phyloP scores from a whole-genome alignment of 352 stramenopile species.

The Phytophthora vignae region DNA sequence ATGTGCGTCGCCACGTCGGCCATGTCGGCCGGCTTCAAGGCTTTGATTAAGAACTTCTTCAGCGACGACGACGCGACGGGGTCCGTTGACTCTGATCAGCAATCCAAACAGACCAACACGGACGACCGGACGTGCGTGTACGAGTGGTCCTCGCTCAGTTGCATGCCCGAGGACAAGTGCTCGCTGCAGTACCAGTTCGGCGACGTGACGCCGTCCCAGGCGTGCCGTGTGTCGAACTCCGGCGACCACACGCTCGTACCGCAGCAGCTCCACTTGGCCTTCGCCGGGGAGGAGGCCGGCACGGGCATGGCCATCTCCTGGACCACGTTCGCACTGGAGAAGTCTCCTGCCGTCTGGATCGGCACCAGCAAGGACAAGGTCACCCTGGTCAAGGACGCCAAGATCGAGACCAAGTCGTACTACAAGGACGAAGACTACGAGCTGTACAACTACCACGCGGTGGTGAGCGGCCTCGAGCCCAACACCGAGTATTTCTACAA shows the following conservation, averaged over 20 bases:
- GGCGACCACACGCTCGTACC: constrained; percentile 36
- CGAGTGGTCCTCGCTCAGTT: constrained; percentile 39
- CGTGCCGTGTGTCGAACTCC: constrained; percentile 47
- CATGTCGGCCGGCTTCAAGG: constrained; percentile 6
- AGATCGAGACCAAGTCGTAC: constrained; percentile 45
- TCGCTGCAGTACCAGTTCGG: constrained; percentile 53
- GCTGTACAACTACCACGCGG: constrained; percentile 42
- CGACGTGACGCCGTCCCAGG: constrained; percentile 53
- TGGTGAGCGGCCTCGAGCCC: constrained; percentile 27
- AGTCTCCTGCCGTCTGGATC: constrained; percentile 56
- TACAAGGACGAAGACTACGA: constrained; percentile 54
- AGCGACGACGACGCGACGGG: constrained; percentile 29
- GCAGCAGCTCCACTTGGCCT: constrained; percentile 65
- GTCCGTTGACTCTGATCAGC: neutral
- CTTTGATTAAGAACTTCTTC: constrained; percentile 36
- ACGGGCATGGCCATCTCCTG: constrained; percentile 50
- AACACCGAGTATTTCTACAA: constrained; percentile 44
- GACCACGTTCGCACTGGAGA: constrained; percentile 42
- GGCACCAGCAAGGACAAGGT: constrained; percentile 24
- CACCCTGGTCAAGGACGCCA: constrained; percentile 20
- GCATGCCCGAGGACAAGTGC: constrained; percentile 37
- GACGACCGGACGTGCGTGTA: constrained; percentile 55
- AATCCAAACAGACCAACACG: constrained; percentile 17
- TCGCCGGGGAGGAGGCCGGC: constrained; percentile 39
- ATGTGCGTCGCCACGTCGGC: constrained; percentile 25